These are phyloP conservation scores for Leptomonas pyrrhocoris DNA, from an alignment of 208 protist genomes.

Conservation along the genomic window DNA sequence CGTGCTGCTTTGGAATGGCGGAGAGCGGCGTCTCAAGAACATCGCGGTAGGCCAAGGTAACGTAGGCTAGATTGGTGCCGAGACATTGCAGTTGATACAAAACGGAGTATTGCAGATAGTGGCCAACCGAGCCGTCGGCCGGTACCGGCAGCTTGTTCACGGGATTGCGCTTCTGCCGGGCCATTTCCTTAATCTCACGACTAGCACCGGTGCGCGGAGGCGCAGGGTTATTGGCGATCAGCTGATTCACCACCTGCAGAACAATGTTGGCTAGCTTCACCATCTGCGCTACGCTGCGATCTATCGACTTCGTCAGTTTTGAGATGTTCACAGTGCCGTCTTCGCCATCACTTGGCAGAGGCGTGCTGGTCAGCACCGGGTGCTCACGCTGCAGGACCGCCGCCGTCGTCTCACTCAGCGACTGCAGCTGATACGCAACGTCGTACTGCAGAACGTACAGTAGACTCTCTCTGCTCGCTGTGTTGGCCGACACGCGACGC, in stretches of 20 bases:
- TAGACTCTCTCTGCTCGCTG: slow-evolving; percentile 51
- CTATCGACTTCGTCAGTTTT: slow-evolving; percentile 27
- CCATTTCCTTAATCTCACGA: slow-evolving; percentile 37
- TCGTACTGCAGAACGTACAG: slow-evolving; percentile 80
- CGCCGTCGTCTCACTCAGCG: slow-evolving; percentile 64
- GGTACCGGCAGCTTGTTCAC: slow-evolving; percentile 71
- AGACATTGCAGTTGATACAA: slow-evolving; percentile 87
- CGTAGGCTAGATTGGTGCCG: slow-evolving; percentile 69
- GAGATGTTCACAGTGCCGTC: slow-evolving; percentile 36
- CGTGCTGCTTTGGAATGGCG: slow-evolving; percentile 56
- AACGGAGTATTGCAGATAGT: slow-evolving; percentile 82
- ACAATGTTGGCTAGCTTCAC: slow-evolving; percentile 76
- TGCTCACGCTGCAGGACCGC: slow-evolving; percentile 73
- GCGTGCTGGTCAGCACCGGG: slow-evolving; percentile 39
- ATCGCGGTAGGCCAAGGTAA: slow-evolving; percentile 58
- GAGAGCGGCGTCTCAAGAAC: slow-evolving; percentile 61
- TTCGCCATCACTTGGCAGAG: slow-evolving; percentile 28
- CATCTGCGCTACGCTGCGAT: slow-evolving; percentile 46
- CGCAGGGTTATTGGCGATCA: slow-evolving; percentile 44
- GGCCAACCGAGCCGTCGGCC: slow-evolving; percentile 49
- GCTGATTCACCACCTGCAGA: slow-evolving; percentile 75
- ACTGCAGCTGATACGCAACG: slow-evolving; percentile 86
- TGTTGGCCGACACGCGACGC: slow-evolving; percentile 14
- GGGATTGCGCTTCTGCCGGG: slow-evolving; percentile 52
- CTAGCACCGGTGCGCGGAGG: slow-evolving; percentile 32